Evolutionary conservation across 805 yeast species (phyloP).

Genomic region (Candida glaebosa): DNA sequence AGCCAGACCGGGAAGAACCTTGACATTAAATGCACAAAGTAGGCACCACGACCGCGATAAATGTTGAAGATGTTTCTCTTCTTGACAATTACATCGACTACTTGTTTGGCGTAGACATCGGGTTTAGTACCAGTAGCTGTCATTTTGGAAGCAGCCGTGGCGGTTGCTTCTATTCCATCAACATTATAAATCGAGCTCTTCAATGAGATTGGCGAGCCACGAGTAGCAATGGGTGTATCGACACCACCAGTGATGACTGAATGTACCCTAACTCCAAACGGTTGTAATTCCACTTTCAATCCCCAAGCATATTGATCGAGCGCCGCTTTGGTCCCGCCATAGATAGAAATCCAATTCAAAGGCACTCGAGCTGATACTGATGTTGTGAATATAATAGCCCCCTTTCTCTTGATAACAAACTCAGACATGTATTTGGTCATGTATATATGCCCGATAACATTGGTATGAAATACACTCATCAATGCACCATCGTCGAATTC

Average conservation of each 20-base stretch:
- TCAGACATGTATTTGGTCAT: conserved; percentile 32
- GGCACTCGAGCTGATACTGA: conserved; percentile 30
- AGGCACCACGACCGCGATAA: conserved; percentile 23
- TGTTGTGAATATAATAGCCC: conserved; percentile 34
- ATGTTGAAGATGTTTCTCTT: conserved; percentile 23
- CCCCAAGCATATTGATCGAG: conserved; percentile 29
- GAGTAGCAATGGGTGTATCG: conserved; percentile 15
- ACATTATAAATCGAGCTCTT: conserved; percentile 16
- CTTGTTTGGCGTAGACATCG: conserved; percentile 22
- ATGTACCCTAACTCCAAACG: conserved; percentile 35
- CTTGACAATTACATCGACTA: conserved; percentile 17
- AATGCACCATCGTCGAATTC: conserved; percentile 24
- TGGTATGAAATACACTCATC: conserved; percentile 23
- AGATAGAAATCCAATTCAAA: conserved; percentile 27
- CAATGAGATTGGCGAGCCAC: neutral
- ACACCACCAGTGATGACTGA: conserved; percentile 38
- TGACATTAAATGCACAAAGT: conserved; percentile 13
- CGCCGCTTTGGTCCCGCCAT: conserved; percentile 37
- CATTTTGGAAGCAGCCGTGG: conserved; percentile 17
- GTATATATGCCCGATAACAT: conserved; percentile 35
- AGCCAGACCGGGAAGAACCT: conserved; percentile 25
- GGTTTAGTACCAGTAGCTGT: conserved; percentile 19
- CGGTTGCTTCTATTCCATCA: conserved; percentile 18
- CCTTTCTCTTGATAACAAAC: conserved; percentile 26
- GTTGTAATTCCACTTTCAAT: conserved; percentile 29